A percentile compares a stretch with the other conserved stretches of the same genome.
Conservation (phyloP, 495 filamentous ascomycete species). For the Annulohypoxylon moriforme region DNA sequence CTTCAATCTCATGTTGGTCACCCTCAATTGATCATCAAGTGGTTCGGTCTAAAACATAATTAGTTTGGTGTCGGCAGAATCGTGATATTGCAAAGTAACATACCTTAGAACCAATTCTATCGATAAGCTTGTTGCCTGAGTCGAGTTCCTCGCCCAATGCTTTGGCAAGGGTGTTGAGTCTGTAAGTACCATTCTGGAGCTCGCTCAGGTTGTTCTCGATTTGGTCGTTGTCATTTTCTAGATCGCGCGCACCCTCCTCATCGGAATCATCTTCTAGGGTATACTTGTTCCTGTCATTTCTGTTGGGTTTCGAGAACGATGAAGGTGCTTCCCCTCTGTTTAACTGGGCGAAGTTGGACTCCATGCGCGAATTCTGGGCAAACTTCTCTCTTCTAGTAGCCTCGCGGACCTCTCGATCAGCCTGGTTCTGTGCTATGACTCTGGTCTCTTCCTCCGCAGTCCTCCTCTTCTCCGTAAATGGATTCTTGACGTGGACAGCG, state of each 20-base stretch:
- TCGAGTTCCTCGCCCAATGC: conserved; percentile 81
- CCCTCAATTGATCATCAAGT: conserved; percentile 16
- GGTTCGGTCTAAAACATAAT: conserved; percentile 48
- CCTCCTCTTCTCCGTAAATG: conserved; percentile 71
- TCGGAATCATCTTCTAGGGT: conserved; percentile 42
- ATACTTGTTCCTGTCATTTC: conserved; percentile 40
- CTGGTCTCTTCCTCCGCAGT: conserved; percentile 69
- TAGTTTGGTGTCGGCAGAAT: conserved; percentile 20
- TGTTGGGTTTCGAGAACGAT: conserved; percentile 21
- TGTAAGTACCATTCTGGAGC: conserved; percentile 58
- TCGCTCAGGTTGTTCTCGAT: conserved; percentile 70
- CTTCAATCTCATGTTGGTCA: neutral
- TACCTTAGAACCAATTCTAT: conserved; percentile 78
- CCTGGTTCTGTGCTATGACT: conserved; percentile 69
- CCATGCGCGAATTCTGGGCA: conserved; percentile 55
- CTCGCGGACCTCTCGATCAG: conserved; percentile 75
- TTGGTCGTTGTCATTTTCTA: conserved; percentile 66
- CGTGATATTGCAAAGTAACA: conserved; percentile 18
- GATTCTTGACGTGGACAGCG: conserved; percentile 78
- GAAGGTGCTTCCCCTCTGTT: conserved; percentile 7
- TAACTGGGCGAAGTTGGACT: conserved; percentile 28
- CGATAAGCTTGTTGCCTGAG: conserved; percentile 77
- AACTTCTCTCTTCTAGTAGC: conserved; percentile 78
- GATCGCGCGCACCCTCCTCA: conserved; percentile 27
- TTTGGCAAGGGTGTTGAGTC: conserved; percentile 73